phyloP scores from a whole-genome alignment of 768 basidiomycete genomes.

The Phylloporus arenicola region DNA sequence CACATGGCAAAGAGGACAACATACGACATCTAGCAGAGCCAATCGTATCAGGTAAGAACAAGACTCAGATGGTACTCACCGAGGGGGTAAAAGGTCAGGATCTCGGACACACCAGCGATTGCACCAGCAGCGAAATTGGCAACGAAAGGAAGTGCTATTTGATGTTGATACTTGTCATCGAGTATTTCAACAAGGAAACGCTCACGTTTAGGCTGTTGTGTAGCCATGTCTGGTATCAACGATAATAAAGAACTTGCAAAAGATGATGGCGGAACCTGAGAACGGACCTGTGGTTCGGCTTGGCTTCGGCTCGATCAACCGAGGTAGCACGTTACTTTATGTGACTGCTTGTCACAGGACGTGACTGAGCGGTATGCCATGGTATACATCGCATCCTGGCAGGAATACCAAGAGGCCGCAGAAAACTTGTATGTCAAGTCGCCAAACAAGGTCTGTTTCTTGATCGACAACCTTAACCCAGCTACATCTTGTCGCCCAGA shows the following conservation, averaged over 20 bases:
- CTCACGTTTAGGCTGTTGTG: conserved; percentile 32
- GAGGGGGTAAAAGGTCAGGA: conserved; percentile 83
- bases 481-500: conserved; percentile 39
- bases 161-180: background rate
- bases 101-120: conserved; percentile 87
- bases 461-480: background rate
- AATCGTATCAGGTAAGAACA: background rate
- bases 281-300: background rate
- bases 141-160: conserved; percentile 70
- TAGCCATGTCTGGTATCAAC: conserved; percentile 16
- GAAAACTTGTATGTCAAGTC: conserved; percentile 78
- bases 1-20: conserved; percentile 27
- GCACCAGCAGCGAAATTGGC: conserved; percentile 95
- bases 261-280: background rate
- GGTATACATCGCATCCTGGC: conserved; percentile 88
- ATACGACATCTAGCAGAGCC: conserved; percentile 67
- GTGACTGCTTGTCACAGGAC: conserved; percentile 17
- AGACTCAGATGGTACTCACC: conserved; percentile 44
- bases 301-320: background rate
- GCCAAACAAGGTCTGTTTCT: conserved; percentile 59
- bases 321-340: conserved; percentile 3
- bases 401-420: conserved; percentile 86
- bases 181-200: background rate
- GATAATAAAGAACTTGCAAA: background rate
- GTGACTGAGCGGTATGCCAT: conserved; percentile 21